Evolutionary conservation across 371 early-diverging fungal species (phyloP), one percentile per base, ranked within the genome.

Genomic region (Umbelopsis sp.): DNA sequence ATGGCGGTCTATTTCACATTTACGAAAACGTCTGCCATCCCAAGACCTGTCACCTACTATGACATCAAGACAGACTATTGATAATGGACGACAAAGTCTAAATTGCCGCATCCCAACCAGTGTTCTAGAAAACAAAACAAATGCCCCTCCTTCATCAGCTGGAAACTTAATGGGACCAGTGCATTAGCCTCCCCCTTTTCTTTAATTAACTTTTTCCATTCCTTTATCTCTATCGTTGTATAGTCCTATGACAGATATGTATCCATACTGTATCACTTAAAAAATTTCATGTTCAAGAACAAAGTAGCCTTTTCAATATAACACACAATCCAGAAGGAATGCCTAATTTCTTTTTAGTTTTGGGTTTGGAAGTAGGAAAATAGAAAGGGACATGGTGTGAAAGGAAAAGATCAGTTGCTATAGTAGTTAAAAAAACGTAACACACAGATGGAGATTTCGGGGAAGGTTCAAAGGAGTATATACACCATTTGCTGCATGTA

Each of bases 401-500:
- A 25, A 29, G 53, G 14, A 20, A 14, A 25, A 53, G 25, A 53
- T 10, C 14, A 24, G 53, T 32, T 53, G 53, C 45, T 20, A 20
- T 53, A 53, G 29, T 14, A 53, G 22, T 20, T 24, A 25, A 53
- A 22, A 22, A 32, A 29, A 29, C 22, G 22, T 25, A 22, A 53
- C 25, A 53, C 53, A 29, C 53, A 53, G 25, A 53, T 53, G 53
- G 32, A 53, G 53, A 22, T 53, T 53, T 52, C 25, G 53, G 53
- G 32, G 29, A 53, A 29, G 53, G 24, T 29, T 22, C 20, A 25
- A 25, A 25, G 25, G 53, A 53, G 14, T 53, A 53, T 53, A 53
- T 53, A 53, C 53, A 53, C 57, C 57, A 57, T 57, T 57, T 57
- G 57, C 35, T 57, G 57, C 10, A 57, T 57, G 57, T 29, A 57